Evolutionary conservation across 805 yeast species (phyloP).

Genomic region (Torulaspora delbrueckii): DNA sequence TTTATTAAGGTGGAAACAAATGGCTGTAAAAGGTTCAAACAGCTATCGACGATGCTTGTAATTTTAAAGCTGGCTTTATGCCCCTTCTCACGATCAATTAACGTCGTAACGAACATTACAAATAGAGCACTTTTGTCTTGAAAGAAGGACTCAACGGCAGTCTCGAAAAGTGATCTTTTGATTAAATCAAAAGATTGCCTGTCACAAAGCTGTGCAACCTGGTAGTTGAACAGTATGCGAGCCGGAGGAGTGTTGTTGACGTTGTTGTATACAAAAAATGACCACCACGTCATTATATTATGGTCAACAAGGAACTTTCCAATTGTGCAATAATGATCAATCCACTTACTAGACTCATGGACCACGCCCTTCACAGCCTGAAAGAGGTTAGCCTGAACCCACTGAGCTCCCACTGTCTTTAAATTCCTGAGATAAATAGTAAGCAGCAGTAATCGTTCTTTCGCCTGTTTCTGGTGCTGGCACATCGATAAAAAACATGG

Average conservation of each 20-base stretch:
- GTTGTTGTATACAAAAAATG: slow-evolving; percentile 26
- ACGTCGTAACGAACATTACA: slow-evolving; percentile 12
- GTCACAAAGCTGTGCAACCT: slow-evolving; percentile 23
- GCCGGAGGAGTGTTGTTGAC: slow-evolving; percentile 13
- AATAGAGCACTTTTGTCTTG: slow-evolving; percentile 9
- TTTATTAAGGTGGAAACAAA: slow-evolving; percentile 16
- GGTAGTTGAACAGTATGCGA: slow-evolving; percentile 18
- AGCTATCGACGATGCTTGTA: slow-evolving; percentile 1
- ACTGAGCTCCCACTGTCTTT: slow-evolving; percentile 10
- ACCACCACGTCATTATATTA: slow-evolving; percentile 32
- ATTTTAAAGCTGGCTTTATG: slow-evolving; percentile 2
- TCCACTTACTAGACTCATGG: slow-evolving; percentile 14
- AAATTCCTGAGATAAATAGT: slow-evolving; percentile 14
- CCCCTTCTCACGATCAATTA: slow-evolving; percentile 20
- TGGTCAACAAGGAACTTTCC: slow-evolving; percentile 23
- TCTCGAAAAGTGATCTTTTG: slow-evolving; percentile 20
- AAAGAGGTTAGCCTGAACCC: slow-evolving; percentile 26
- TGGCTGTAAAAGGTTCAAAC: slow-evolving; percentile 11
- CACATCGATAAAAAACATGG: slow-evolving; percentile 12
- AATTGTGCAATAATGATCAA: slow-evolving; percentile 25
- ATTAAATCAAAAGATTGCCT: slow-evolving; percentile 19
- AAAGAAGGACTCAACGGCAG: slow-evolving; percentile 15
- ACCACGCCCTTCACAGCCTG: slow-evolving; percentile 19
- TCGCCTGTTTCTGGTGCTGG: slow-evolving; percentile 2
- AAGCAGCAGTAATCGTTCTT: slow-evolving; percentile 4